Conservation (phyloP, 352 stramenopile genomes). For the Phytophthora constricta region DNA sequence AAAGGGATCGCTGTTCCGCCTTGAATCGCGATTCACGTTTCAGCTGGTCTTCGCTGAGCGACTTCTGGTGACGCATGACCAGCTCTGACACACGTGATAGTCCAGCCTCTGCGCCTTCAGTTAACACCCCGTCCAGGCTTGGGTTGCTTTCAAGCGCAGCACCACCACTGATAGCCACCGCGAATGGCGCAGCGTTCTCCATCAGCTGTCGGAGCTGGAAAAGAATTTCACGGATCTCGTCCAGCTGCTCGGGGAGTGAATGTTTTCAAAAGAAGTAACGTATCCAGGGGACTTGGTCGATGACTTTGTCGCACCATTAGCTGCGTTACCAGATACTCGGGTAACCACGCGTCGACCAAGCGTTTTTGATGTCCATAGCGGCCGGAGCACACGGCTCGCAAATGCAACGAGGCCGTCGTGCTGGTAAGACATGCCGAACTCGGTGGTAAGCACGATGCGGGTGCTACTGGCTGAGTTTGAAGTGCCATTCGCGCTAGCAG, state of each 20-base stretch:
- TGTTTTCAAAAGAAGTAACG: conserved; percentile 44
- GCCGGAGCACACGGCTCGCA: conserved; percentile 77
- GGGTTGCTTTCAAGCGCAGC: conserved; percentile 64
- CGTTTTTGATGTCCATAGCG: conserved; percentile 72
- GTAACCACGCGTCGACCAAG: conserved; percentile 54
- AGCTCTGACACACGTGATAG: conserved; percentile 71
- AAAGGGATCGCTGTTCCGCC: conserved; percentile 83
- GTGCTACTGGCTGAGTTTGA: conserved; percentile 45
- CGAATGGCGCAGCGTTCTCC: conserved; percentile 77
- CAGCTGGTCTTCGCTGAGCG: conserved; percentile 71
- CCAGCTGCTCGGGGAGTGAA: conserved; percentile 63
- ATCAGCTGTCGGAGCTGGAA: conserved; percentile 86
- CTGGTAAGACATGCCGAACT: conserved; percentile 89
- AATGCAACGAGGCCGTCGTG: conserved; percentile 87
- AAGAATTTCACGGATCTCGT: conserved; percentile 81
- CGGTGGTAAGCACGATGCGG: conserved; percentile 84
- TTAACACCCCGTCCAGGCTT: conserved; percentile 43
- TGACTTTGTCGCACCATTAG: conserved; percentile 26
- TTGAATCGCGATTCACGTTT: conserved; percentile 82
- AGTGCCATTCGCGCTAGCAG: conserved; percentile 35
- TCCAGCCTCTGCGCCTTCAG: conserved; percentile 50
- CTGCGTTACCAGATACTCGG: conserved; percentile 22
- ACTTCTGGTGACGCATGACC: conserved; percentile 74
- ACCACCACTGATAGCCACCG: conserved; percentile 75
- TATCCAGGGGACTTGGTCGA: conserved; percentile 29